Conservation (phyloP, 441 rosid species). For the Gossypium davidsonii region DNA sequence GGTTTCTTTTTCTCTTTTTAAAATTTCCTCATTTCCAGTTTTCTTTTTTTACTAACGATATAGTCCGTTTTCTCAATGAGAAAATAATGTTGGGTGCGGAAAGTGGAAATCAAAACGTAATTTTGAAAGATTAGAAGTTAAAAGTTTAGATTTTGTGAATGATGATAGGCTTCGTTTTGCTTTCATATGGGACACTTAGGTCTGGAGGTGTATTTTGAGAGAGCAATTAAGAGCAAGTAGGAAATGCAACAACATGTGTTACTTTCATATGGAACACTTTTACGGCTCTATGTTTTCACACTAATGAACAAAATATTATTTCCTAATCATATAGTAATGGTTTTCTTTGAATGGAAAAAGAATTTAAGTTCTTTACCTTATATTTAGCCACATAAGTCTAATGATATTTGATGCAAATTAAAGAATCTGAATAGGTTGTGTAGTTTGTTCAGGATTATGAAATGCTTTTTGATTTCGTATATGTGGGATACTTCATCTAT, state of each 20-base stretch:
- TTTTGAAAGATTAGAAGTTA: background rate
- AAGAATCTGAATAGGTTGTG: background rate
- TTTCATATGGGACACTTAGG: background rate
- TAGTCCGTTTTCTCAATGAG: conserved; percentile 12
- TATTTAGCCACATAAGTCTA: background rate
- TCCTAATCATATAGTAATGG: background rate
- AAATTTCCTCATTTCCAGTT: background rate
- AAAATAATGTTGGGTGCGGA: conserved; percentile 2
- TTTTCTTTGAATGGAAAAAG: background rate
- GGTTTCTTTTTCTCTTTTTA: conserved; percentile 24
- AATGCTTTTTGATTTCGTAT: background rate
- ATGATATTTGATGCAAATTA: background rate
- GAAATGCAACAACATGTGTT: background rate
- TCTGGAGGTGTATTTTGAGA: background rate
- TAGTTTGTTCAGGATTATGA: background rate
- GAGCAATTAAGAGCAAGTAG: background rate
- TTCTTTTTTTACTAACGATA: background rate
- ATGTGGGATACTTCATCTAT: background rate
- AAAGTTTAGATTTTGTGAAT: background rate
- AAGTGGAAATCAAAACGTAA: background rate
- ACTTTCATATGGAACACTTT: background rate
- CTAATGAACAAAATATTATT: background rate
- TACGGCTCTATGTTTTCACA: background rate
- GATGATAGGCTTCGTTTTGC: background rate
- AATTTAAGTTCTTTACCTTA: background rate